These are phyloP conservation scores for Rhodamnia rubescens DNA, from an alignment of 345 rosid species.

Conservation along the genomic window DNA sequence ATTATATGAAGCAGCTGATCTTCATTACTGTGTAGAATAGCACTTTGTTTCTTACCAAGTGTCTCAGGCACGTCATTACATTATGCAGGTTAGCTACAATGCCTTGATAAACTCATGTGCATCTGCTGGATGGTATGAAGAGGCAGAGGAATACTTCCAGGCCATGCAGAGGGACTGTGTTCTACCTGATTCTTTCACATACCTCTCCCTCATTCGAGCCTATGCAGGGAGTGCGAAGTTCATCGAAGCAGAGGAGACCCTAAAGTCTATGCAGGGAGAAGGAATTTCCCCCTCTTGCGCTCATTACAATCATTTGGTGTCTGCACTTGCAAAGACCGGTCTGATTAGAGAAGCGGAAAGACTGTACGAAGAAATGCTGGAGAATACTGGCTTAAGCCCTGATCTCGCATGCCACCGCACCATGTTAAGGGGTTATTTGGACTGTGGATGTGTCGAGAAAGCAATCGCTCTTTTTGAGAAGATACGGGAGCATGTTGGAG, in stretches of 20 bases:
- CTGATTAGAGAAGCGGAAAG: conserved; percentile 47
- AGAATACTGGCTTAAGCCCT: conserved; percentile 28
- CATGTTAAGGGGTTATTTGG: conserved; percentile 57
- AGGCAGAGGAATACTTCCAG: conserved; percentile 42
- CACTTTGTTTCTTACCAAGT: neutral
- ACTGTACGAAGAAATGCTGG: conserved; percentile 27
- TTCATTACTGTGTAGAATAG: neutral
- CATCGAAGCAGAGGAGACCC: conserved; percentile 48
- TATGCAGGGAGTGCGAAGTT: conserved; percentile 39
- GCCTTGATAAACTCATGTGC: conserved; percentile 48
- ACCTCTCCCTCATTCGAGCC: conserved; percentile 46
- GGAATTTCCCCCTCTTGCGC: conserved; percentile 34
- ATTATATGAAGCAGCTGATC: neutral
- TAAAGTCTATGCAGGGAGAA: conserved; percentile 37
- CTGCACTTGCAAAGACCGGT: conserved; percentile 47
- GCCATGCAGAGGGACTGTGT: conserved; percentile 50
- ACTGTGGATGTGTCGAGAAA: conserved; percentile 35
- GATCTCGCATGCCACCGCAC: conserved; percentile 36
- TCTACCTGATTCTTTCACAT: conserved; percentile 35
- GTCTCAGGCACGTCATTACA: neutral
- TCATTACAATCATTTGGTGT: conserved; percentile 45
- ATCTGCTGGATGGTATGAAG: conserved; percentile 20
- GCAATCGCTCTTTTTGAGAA: conserved; percentile 44
- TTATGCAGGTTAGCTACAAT: conserved; percentile 65
- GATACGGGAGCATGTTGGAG: conserved; percentile 23